These are phyloP conservation scores for Wickerhamiella sorbophila DNA, from an alignment of 805 yeast species.

Conservation along the genomic window DNA sequence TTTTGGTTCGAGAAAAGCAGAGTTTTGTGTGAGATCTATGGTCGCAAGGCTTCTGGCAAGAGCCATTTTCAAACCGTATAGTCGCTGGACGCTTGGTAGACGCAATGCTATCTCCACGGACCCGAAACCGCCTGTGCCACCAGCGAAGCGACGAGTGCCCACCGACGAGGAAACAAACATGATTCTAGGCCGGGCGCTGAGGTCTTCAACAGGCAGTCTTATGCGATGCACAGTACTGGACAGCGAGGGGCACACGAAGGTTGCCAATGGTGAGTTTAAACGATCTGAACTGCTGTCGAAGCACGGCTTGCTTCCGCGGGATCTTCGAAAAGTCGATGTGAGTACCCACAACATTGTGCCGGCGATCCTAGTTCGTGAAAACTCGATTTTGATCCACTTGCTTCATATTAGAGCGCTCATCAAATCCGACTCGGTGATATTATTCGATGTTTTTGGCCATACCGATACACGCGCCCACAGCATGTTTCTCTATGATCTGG, in stretches of 20 bases:
- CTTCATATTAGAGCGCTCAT: constrained; percentile 81
- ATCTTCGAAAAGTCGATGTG: constrained; percentile 74
- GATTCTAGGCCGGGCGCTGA: constrained; percentile 17
- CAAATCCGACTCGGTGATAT: constrained; percentile 61
- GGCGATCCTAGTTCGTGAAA: constrained; percentile 62
- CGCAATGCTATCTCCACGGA: not conserved
- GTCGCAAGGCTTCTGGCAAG: not conserved
- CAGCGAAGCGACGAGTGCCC: not conserved
- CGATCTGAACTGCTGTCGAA: constrained; percentile 55
- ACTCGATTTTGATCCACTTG: constrained; percentile 67
- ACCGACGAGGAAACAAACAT: constrained; percentile 15
- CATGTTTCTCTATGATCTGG: constrained; percentile 70
- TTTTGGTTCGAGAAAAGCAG: too few relatives aligned
- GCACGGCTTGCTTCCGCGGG: constrained; percentile 77
- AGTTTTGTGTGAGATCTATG: not conserved
- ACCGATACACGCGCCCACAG: constrained; percentile 53
- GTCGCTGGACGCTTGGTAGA: not conserved
- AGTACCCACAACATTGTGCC: constrained; percentile 78
- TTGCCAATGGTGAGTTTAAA: constrained; percentile 60
- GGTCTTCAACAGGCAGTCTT: constrained; percentile 21
- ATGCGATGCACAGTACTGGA: constrained; percentile 79
- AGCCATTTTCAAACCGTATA: not conserved
- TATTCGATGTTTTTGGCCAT: constrained; percentile 54
- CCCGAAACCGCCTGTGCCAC: not conserved
- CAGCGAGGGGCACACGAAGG: constrained; percentile 46